Evolutionary conservation across 176 grass and related monocot species (phyloP).

Genomic region (Tillandsia leiboldiana): DNA sequence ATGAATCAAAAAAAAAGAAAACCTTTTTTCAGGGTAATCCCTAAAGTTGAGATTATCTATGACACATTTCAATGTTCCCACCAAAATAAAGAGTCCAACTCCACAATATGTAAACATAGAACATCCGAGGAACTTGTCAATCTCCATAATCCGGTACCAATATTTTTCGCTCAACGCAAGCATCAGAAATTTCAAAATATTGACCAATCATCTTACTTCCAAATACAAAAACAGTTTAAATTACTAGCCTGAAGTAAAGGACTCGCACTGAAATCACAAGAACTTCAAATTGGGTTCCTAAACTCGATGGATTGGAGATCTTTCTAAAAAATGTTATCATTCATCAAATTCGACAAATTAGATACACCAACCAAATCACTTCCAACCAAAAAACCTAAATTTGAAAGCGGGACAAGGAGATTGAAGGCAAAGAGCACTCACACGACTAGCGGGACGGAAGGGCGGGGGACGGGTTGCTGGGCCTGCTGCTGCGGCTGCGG

Average conservation of each 20-base stretch:
- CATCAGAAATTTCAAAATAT: too few relatives aligned
- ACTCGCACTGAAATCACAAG: neutral
- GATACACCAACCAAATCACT: neutral
- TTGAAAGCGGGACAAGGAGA: conserved; percentile 11
- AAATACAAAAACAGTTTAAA: neutral
- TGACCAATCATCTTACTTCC: neutral
- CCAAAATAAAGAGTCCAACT: neutral
- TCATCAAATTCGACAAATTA: neutral
- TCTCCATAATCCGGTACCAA: neutral
- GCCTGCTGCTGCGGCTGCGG: conserved; percentile 31
- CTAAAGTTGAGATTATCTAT: neutral
- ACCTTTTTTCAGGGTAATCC: neutral
- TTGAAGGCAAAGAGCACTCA: conserved; percentile 19
- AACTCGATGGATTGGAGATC: neutral
- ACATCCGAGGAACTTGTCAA: neutral
- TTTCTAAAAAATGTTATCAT: neutral
- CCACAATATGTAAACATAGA: neutral
- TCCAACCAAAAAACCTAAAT: conserved; percentile 9
- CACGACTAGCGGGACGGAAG: conserved; percentile 33
- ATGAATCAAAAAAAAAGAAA: neutral
- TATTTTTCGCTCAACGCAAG: too few relatives aligned
- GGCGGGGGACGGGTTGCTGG: conserved; percentile 19
- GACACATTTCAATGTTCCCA: neutral
- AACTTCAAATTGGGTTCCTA: neutral
- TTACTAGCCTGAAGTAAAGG: neutral